Evolutionary conservation across 208 protist genomes (phyloP).

Genomic region (Naegleria lovaniensis): DNA sequence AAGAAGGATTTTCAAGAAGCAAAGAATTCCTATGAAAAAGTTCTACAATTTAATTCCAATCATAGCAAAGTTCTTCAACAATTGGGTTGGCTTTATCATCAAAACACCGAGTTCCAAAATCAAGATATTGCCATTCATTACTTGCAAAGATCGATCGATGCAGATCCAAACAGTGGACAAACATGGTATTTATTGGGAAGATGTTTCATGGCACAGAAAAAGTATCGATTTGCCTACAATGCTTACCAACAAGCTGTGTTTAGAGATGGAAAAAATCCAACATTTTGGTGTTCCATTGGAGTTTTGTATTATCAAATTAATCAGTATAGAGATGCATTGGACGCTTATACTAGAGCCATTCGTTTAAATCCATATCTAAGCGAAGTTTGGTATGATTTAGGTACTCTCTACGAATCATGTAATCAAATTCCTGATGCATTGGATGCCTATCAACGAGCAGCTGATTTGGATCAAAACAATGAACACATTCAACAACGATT

Average conservation of each 20-base stretch:
- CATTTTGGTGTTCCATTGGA: conserved; percentile 65
- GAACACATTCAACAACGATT: conserved; percentile 48
- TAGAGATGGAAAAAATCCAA: conserved; percentile 54
- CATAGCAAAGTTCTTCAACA: conserved; percentile 57
- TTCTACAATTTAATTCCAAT: conserved; percentile 48
- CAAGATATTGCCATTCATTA: conserved; percentile 49
- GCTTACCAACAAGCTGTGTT: conserved; percentile 62
- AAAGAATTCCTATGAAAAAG: conserved; percentile 55
- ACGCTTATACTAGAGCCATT: conserved; percentile 59
- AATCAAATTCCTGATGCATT: conserved; percentile 53
- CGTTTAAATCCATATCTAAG: conserved; percentile 52
- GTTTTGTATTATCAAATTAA: conserved; percentile 62
- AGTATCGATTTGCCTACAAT: conserved; percentile 58
- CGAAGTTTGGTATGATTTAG: conserved; percentile 62
- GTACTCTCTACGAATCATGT: conserved; percentile 60
- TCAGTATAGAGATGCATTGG: conserved; percentile 57
- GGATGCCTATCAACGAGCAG: conserved; percentile 53
- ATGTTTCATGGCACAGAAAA: conserved; percentile 55
- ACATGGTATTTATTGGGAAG: conserved; percentile 62
- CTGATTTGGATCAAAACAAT: conserved; percentile 53
- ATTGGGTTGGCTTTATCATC: conserved; percentile 55
- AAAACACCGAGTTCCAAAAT: conserved; percentile 43
- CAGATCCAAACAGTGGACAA: conserved; percentile 53
- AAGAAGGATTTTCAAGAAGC: conserved; percentile 52
- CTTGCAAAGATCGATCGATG: conserved; percentile 28